A percentile compares a stretch with the other conserved stretches of the same genome.
Conservation (phyloP, 1,139 yeast species). For the Arxiozyma heterogenica region DNA sequence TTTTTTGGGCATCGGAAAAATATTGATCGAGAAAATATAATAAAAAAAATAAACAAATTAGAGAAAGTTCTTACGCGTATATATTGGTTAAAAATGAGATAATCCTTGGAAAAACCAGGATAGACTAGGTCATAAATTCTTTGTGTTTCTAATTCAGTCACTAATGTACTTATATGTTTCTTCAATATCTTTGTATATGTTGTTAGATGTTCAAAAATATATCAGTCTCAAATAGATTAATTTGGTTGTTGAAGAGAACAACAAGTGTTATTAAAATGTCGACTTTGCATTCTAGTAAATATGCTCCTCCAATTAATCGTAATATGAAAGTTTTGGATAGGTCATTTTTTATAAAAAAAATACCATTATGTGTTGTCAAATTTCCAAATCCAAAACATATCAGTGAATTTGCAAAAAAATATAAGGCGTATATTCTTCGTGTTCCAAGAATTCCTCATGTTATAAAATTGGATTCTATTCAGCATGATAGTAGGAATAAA, state of each 20-base stretch:
- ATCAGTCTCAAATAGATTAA: neutral
- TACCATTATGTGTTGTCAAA: conserved; percentile 56
- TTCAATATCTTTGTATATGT: too few relatives aligned
- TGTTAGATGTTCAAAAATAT: neutral
- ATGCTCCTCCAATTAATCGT: conserved; percentile 57
- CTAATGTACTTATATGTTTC: too few relatives aligned
- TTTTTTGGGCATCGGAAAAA: neutral
- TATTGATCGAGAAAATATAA: neutral
- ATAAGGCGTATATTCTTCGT: conserved; percentile 48
- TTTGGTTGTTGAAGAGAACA: neutral
- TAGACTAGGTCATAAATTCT: neutral
- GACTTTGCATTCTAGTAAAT: conserved; percentile 7
- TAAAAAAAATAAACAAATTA: neutral
- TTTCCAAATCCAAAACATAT: conserved; percentile 59
- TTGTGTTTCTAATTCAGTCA: neutral
- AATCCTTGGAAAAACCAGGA: too few relatives aligned
- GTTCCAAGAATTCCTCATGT: conserved; percentile 61
- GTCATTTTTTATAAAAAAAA: conserved; percentile 45
- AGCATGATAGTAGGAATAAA: conserved; percentile 3
- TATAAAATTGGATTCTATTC: conserved; percentile 35
- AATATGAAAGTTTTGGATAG: conserved; percentile 60
- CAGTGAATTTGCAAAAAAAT: conserved; percentile 40
- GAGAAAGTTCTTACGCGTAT: neutral
- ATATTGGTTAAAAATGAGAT: too few relatives aligned
- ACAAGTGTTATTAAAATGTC: neutral